Evolutionary conservation across 495 filamentous ascomycete genomes (phyloP), one percentile per base, ranked within the genome.

Genomic region (Hypomontagnella monticulosa): DNA sequence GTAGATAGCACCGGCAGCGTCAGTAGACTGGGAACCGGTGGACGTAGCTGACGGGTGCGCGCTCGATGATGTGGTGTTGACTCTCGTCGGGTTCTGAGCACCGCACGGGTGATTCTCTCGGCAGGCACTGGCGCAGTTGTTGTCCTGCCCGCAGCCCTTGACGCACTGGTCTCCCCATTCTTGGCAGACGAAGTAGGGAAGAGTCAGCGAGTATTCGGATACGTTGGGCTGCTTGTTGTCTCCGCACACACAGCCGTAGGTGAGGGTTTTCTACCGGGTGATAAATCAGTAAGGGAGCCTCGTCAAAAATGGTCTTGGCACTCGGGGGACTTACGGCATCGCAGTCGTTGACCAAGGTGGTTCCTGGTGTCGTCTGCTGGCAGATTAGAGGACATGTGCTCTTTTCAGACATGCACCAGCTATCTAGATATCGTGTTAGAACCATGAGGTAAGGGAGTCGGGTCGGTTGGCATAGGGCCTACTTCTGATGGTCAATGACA

Each of bases 111-210:
- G 81, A 53, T 91, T 71, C 50, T 82, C 70, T 63, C 87, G 85
- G 82, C 93, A 97, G 19, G 74, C 55, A 42, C 76, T 78, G 43
- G 87, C 79, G 71, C 92, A 96, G 34, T 63, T 32, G 58, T 83
- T 86, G 74, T 90, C 76, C 33, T 75, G 73, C 6, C 73, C 74
- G 77, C 93, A 96, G 52, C 65, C 76, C 6, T 63, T 69, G 2
- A 90, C 89, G 71, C 92, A 97, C 66, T 93, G 80, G 72, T 79
- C 87, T 67, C 86, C 88, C 76, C 83, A 84, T 73, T 89, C 83
- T 11, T 84, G 85, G 84, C 93, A 97, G 63, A 89, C 80, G 78
- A 87, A 93, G 84, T 89, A 97, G 6, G 93, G 91, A 27, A 97
- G 84, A 4, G 93, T 97, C 71, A 90, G 84, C 16, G 90, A 90